Conservation (phyloP, 768 basidiomycete species). For the Suillus weaverae region DNA sequence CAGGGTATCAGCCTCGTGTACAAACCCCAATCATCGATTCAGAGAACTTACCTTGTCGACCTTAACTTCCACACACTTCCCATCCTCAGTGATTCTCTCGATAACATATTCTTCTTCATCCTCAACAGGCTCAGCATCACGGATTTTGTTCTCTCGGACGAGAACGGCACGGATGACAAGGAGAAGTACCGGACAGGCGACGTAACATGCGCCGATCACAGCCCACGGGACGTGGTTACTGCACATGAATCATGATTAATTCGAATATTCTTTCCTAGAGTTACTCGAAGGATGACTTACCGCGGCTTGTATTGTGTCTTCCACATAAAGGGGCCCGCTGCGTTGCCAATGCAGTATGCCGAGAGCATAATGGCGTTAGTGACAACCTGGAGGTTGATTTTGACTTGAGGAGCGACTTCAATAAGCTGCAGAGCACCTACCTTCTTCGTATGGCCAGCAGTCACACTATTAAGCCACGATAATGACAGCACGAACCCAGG, state of each 20-base stretch:
- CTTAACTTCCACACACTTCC: constrained; percentile 50
- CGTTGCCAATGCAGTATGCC: constrained; percentile 60
- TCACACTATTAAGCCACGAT: constrained; percentile 62
- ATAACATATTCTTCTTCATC: constrained; percentile 62
- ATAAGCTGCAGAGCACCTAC: constrained; percentile 24
- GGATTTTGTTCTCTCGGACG: constrained; percentile 22
- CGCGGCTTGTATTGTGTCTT: constrained; percentile 59
- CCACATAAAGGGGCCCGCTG: constrained; percentile 75
- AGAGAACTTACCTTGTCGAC: constrained; percentile 53
- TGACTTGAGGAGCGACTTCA: not conserved
- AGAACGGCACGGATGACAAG: constrained; percentile 50
- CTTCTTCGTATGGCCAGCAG: constrained; percentile 66
- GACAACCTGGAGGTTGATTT: constrained; percentile 30
- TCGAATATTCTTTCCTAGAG: not conserved
- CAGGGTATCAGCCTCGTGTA: not conserved
- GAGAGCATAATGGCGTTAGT: constrained; percentile 66
- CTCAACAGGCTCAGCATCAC: constrained; percentile 53
- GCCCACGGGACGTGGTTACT: constrained; percentile 73
- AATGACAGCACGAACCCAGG: constrained; percentile 57
- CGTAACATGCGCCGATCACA: constrained; percentile 63
- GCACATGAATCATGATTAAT: not conserved
- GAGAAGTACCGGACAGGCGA: constrained; percentile 41
- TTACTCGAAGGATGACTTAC: constrained; percentile 28
- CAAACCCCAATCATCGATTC: not conserved
- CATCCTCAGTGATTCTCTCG: constrained; percentile 45